These are phyloP conservation scores for Fusarium sp. DNA, from an alignment of 2,329 filamentous ascomycete genomes.

Conservation along the genomic window DNA sequence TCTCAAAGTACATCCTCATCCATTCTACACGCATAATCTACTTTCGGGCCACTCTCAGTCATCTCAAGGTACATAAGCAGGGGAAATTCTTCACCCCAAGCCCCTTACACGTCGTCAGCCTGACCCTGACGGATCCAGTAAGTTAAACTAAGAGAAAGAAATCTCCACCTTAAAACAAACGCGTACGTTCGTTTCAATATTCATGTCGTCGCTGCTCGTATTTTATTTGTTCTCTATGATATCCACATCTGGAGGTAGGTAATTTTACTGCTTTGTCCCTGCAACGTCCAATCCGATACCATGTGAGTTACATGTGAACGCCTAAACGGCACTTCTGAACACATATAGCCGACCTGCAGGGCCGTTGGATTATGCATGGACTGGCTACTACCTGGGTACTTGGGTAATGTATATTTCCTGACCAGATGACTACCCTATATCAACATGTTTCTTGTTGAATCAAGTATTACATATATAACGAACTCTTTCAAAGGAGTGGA, in stretches of 20 bases:
- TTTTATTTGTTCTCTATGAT: constrained; percentile 9
- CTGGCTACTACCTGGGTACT: neutral
- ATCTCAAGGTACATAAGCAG: constrained; percentile 16
- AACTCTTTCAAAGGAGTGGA: too few relatives aligned
- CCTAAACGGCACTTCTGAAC: neutral
- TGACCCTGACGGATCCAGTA: constrained; percentile 37
- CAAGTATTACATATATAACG: too few relatives aligned
- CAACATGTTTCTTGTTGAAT: neutral
- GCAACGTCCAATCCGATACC: neutral
- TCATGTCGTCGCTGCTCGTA: constrained; percentile 9
- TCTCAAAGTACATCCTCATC: constrained; percentile 10
- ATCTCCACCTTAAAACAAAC: constrained; percentile 4
- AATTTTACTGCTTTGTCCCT: constrained; percentile 5
- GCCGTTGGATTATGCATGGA: constrained; percentile 1
- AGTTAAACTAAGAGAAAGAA: constrained; percentile 50
- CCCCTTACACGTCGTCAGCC: constrained; percentile 46
- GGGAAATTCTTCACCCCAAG: constrained; percentile 24
- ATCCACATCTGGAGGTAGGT: neutral
- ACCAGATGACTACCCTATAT: neutral
- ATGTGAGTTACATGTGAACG: constrained; percentile 4
- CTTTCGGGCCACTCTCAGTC: constrained; percentile 9
- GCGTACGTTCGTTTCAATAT: constrained; percentile 53
- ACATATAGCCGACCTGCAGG: neutral
- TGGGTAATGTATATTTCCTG: neutral
- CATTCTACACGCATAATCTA: constrained; percentile 1